These are phyloP conservation scores for Skeletonema costatum DNA, from an alignment of 108 stramenopile species.

Conservation along the genomic window DNA sequence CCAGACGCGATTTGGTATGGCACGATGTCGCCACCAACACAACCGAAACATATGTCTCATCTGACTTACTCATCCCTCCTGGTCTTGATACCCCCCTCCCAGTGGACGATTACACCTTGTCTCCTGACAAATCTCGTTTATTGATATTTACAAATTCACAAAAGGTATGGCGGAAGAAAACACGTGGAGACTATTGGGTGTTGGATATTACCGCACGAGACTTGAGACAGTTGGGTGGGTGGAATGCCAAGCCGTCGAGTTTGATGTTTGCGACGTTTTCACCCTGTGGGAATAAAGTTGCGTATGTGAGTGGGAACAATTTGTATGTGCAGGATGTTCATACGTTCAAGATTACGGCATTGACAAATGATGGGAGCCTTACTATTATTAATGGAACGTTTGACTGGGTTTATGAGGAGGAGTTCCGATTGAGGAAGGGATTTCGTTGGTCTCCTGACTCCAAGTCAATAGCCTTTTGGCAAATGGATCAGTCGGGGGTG, in stretches of 20 bases:
- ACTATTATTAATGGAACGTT: constrained; percentile 42
- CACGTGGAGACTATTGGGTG: constrained; percentile 48
- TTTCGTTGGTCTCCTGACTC: constrained; percentile 42
- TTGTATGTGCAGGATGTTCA: constrained; percentile 46
- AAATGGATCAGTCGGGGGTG: constrained; percentile 40
- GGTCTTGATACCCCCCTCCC: constrained; percentile 33
- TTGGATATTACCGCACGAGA: constrained; percentile 47
- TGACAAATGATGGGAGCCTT: constrained; percentile 31
- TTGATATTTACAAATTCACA: constrained; percentile 39
- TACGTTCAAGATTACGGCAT: constrained; percentile 33
- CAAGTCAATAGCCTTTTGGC: constrained; percentile 46
- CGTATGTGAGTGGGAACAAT: constrained; percentile 38
- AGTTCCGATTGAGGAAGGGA: constrained; percentile 40
- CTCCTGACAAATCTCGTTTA: constrained; percentile 33
- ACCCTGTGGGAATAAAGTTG: constrained; percentile 42
- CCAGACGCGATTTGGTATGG: constrained; percentile 38
- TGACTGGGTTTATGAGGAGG: constrained; percentile 50
- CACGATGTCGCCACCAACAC: constrained; percentile 45
- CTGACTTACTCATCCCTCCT: constrained; percentile 36
- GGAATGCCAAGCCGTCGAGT: constrained; percentile 36
- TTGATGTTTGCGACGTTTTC: constrained; percentile 49
- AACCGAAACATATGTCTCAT: constrained; percentile 33
- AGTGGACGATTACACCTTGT: constrained; percentile 39
- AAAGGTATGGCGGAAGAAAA: constrained; percentile 49
- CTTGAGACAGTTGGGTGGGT: constrained; percentile 33